Evolutionary conservation across 1,139 yeast species (phyloP).

Genomic region (Hansenula lynferdii): DNA sequence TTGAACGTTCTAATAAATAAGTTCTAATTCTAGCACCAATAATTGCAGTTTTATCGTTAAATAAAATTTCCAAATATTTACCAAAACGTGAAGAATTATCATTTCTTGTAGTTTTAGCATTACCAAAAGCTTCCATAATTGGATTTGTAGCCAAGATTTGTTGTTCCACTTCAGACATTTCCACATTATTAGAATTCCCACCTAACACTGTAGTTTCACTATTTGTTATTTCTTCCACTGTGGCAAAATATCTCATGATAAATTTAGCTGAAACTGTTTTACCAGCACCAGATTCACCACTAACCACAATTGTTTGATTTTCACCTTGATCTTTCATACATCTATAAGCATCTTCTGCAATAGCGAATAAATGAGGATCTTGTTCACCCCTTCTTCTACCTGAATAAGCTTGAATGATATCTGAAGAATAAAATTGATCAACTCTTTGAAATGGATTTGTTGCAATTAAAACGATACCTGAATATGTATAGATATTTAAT

Average conservation of each 20-base stretch:
- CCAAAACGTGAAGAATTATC: slow-evolving; percentile 98
- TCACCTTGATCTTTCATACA: slow-evolving; percentile 82
- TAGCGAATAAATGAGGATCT: slow-evolving; percentile 96
- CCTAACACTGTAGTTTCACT: slow-evolving; percentile 25
- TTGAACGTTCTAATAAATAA: slow-evolving; percentile 85
- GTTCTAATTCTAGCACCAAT: slow-evolving; percentile 95
- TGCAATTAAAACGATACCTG: slow-evolving; percentile 96
- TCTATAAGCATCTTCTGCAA: slow-evolving; percentile 97
- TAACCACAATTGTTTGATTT: slow-evolving; percentile 94
- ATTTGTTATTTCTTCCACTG: slow-evolving; percentile 68
- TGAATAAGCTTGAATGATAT: slow-evolving; percentile 90
- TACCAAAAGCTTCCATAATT: slow-evolving; percentile 98
- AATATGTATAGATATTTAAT: slow-evolving; percentile 87
- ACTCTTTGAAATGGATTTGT: slow-evolving; percentile 93
- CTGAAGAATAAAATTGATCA: slow-evolving; percentile 86
- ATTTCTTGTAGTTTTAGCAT: slow-evolving; percentile 95
- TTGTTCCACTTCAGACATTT: slow-evolving; percentile 88
- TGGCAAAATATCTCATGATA: slow-evolving; percentile 96
- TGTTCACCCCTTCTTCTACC: slow-evolving; percentile 90
- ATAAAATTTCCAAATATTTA: slow-evolving; percentile 87
- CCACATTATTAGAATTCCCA: slow-evolving; percentile 37
- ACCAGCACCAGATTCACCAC: slow-evolving; percentile 99
- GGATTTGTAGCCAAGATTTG: slow-evolving; percentile 97
- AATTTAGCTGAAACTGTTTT: slow-evolving; percentile 96
- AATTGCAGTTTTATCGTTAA: slow-evolving; percentile 68